Percentiles rank a stretch among this genome's conserved stretches.
phyloP scores from a whole-genome alignment of 305 asterid genomes.

The Fraxinus albicans region DNA sequence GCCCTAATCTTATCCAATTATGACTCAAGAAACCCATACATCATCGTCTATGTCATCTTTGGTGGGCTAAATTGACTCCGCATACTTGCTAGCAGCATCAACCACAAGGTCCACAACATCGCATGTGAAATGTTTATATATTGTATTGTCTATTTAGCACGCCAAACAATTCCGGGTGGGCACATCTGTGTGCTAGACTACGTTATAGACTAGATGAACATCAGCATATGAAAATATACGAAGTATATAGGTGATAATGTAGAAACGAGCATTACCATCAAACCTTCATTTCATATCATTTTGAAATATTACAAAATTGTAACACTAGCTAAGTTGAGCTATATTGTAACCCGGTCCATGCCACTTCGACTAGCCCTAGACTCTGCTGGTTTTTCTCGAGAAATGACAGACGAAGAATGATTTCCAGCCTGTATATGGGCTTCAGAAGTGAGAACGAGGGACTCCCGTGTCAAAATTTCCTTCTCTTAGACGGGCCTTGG shows the following conservation, averaged over 20 bases:
- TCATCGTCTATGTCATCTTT: neutral
- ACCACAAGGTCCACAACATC: too few species aligned
- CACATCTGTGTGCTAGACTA: neutral
- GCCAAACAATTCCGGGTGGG: neutral
- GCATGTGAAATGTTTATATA: too few species aligned
- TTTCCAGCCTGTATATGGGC: neutral
- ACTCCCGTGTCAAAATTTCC: conserved; percentile 40
- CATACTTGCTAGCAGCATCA: neutral
- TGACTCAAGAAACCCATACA: neutral
- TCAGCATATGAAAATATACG: neutral
- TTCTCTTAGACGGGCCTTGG: conserved; percentile 92
- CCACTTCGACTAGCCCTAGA: neutral
- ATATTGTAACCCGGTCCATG: neutral
- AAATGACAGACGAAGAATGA: neutral
- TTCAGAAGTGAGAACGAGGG: neutral
- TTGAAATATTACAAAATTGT: neutral
- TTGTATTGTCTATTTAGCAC: too few species aligned
- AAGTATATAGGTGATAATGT: conserved; percentile 3
- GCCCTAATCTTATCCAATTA: neutral
- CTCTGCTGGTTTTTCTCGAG: neutral
- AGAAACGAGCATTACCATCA: neutral
- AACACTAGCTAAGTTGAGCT: neutral
- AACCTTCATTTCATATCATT: neutral
- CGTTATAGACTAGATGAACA: neutral
- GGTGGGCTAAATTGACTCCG: neutral